A percentile compares a stretch with the other conserved stretches of the same genome.
Evolutionary conservation across 306 rosid species (phyloP).

Genomic region (Medicago arabica): DNA sequence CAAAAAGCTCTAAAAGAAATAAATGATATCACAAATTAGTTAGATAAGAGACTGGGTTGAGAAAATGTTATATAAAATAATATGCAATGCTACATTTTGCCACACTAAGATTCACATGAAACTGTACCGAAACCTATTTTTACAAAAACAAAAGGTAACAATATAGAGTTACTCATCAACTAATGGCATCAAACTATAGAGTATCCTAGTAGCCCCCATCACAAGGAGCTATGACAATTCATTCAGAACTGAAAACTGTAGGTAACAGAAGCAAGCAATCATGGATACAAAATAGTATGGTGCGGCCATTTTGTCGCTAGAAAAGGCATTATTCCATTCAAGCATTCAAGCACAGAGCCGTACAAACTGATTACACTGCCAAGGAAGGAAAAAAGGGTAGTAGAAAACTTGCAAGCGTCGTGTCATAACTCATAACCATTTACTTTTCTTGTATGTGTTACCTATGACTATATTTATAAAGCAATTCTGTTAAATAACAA

Average conservation of each 20-base stretch:
- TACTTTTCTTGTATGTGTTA: background rate
- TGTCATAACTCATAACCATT: no score
- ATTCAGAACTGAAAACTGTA: background rate
- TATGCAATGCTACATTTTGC: background rate
- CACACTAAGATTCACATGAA: constrained; percentile 9
- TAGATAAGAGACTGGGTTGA: background rate
- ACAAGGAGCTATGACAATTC: background rate
- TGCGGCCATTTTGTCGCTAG: background rate
- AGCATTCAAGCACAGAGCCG: background rate
- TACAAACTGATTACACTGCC: background rate
- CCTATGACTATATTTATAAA: no score
- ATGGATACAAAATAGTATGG: background rate
- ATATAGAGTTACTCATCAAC: no score
- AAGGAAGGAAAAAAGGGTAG: background rate
- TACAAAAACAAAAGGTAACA: background rate
- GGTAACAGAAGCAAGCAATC: no score
- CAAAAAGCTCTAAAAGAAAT: no score
- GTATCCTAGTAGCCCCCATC: background rate
- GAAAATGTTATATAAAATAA: background rate
- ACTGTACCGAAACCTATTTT: background rate
- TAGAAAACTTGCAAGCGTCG: background rate
- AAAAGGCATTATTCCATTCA: background rate
- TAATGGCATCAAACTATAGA: background rate
- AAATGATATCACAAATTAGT: background rate
- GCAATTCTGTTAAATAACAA: no score